Conservation (phyloP, 345 rosid species). For the Dipteronia sinensis region DNA sequence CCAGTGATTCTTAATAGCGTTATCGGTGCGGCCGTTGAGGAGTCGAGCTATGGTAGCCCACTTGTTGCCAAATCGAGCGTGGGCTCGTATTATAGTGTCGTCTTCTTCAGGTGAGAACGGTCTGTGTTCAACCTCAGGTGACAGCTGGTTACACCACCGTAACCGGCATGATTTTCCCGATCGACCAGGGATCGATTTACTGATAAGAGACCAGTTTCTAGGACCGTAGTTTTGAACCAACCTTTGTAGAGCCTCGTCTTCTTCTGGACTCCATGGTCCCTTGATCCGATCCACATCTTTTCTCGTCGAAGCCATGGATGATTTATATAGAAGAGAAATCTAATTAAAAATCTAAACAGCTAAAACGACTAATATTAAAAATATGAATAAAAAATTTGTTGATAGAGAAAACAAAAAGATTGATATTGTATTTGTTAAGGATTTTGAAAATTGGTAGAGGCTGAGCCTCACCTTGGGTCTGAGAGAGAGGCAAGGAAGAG, state of each 20-base stretch:
- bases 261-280: slow-evolving; percentile 90
- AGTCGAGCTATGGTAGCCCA: slow-evolving; percentile 86
- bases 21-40: slow-evolving; percentile 77
- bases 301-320: slow-evolving; percentile 41
- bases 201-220: slow-evolving; percentile 75
- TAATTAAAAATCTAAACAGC: not conserved
- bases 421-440: not conserved
- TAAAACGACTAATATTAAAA: not conserved
- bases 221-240: slow-evolving; percentile 69
- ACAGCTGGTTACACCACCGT: slow-evolving; percentile 87
- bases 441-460: slow-evolving; percentile 24
- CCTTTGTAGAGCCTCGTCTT: slow-evolving; percentile 65
- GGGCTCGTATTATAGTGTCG: slow-evolving; percentile 61
- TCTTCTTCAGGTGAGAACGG: slow-evolving; percentile 71
- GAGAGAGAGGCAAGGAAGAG: not conserved
- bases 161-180: slow-evolving; percentile 82
- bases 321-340: not conserved
- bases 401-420: not conserved
- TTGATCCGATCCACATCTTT: slow-evolving; percentile 73
- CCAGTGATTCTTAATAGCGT: slow-evolving; percentile 86
- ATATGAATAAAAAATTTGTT: not conserved
- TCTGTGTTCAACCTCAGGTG: slow-evolving; percentile 80
- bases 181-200: slow-evolving; percentile 83
- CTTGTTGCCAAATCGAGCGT: slow-evolving; percentile 74
- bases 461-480: slow-evolving; percentile 39